phyloP scores from a whole-genome alignment of 805 yeast genomes.

The Sporopachydermia lactativora region DNA sequence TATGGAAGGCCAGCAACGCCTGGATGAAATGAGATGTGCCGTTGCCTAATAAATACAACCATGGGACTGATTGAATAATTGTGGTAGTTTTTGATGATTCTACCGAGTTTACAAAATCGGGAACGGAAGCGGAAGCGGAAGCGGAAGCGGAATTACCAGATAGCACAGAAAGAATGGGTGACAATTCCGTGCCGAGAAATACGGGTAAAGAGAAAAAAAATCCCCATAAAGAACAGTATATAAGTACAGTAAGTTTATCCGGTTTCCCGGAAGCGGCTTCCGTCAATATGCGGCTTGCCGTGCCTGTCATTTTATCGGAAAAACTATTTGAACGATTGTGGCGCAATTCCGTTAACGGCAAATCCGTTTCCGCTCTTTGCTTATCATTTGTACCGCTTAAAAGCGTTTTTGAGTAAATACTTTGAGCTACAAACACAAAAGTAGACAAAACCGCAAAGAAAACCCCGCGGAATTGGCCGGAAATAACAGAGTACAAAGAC shows the following conservation, averaged over 20 bases:
- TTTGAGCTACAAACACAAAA: conserved; percentile 69
- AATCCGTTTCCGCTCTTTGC: conserved; percentile 5
- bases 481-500: conserved; percentile 27
- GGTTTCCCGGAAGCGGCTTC: conserved; percentile 30
- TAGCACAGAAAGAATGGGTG: conserved; percentile 11
- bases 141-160: too few relatives aligned
- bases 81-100: too few relatives aligned
- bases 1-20: conserved; percentile 67
- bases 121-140: too few relatives aligned
- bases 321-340: conserved; percentile 7
- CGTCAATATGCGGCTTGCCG: conserved; percentile 5
- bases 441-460: conserved; percentile 54
- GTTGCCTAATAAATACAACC: conserved; percentile 41
- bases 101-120: too few relatives aligned
- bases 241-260: conserved; percentile 68
- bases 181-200: conserved; percentile 51
- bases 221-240: conserved; percentile 69
- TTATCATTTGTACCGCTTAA: conserved; percentile 31
- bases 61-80: too few relatives aligned
- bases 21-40: conserved; percentile 72
- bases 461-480: conserved; percentile 46
- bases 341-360: conserved; percentile 2
- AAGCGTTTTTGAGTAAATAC: conserved; percentile 74
- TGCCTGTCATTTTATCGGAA: conserved; percentile 8
- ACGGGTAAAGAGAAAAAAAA: conserved; percentile 58